phyloP scores from a whole-genome alignment of 1,284 basidiomycete species.

The Apiotrichum sp. region DNA sequence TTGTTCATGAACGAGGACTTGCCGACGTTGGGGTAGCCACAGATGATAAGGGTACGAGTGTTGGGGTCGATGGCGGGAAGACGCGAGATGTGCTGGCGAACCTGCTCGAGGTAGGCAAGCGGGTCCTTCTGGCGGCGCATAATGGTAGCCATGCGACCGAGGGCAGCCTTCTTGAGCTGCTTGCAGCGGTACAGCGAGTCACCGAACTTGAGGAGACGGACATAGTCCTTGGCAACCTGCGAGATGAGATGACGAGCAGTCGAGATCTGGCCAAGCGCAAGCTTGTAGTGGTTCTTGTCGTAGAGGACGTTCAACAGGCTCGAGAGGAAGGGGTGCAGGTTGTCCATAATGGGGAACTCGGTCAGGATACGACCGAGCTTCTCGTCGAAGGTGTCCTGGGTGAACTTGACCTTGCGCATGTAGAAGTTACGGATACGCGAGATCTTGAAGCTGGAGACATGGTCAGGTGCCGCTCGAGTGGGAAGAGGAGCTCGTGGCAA shows the following conservation, averaged over 20 bases:
- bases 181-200: constrained; percentile 95
- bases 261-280: constrained; percentile 87
- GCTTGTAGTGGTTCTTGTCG: constrained; percentile 98
- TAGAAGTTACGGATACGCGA: constrained; percentile 59
- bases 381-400: constrained; percentile 95
- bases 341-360: constrained; percentile 96
- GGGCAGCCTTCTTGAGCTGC: constrained; percentile 88
- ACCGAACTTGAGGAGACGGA: constrained; percentile 88
- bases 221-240: constrained; percentile 92
- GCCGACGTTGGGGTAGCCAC: constrained; percentile 95
- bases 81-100: constrained; percentile 93
- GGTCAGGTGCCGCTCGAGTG: constrained; percentile 56
- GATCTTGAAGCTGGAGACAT: constrained; percentile 97
- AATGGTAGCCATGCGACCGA: constrained; percentile 95
- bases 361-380: constrained; percentile 88
- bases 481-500: neutral
- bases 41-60: constrained; percentile 91
- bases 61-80: constrained; percentile 88
- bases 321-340: constrained; percentile 88
- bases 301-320: constrained; percentile 93
- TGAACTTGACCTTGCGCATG: constrained; percentile 99
- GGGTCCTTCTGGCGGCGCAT: constrained; percentile 97
- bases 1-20: constrained; percentile 98
- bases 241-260: constrained; percentile 90
- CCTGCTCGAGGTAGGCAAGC: constrained; percentile 91